phyloP scores from a whole-genome alignment of 768 basidiomycete species.

The Leucocoprinus sp. region DNA sequence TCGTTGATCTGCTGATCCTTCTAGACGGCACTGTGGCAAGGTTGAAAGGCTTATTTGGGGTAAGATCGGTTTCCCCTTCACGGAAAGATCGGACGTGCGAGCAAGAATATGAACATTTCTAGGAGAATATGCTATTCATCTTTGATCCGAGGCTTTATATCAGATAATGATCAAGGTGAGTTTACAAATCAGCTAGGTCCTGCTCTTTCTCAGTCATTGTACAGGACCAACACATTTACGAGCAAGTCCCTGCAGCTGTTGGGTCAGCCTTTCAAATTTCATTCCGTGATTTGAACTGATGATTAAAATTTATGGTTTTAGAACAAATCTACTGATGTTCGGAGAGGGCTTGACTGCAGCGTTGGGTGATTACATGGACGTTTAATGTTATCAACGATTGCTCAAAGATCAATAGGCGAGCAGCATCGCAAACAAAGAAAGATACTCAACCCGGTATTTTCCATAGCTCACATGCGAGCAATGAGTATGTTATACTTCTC shows the following conservation, averaged over 20 bases:
- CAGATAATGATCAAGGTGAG: constrained; percentile 36
- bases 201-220: no score
- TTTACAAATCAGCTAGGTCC: not conserved
- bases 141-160: constrained; percentile 39
- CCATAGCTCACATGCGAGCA: constrained; percentile 30
- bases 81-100: not conserved
- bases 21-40: constrained; percentile 27
- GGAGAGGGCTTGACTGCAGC: constrained; percentile 22
- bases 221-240: constrained; percentile 25
- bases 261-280: constrained; percentile 14
- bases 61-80: constrained; percentile 13
- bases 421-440: constrained; percentile 27
- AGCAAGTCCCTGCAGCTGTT: constrained; percentile 20
- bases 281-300: not conserved
- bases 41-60: constrained; percentile 29
- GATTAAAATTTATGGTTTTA: constrained; percentile 11
- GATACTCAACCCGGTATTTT: constrained; percentile 38
- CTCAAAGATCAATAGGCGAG: not conserved
- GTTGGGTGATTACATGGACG: constrained; percentile 13
- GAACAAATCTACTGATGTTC: constrained; percentile 16
- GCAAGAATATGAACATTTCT: not conserved
- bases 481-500: constrained; percentile 15
- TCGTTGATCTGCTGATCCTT: not conserved
- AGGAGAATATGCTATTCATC: constrained; percentile 29
- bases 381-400: not conserved